Base-by-base conservation (phyloP, 768 basidiomycete genomes). In the Mycena olivaceomarginata region DNA sequence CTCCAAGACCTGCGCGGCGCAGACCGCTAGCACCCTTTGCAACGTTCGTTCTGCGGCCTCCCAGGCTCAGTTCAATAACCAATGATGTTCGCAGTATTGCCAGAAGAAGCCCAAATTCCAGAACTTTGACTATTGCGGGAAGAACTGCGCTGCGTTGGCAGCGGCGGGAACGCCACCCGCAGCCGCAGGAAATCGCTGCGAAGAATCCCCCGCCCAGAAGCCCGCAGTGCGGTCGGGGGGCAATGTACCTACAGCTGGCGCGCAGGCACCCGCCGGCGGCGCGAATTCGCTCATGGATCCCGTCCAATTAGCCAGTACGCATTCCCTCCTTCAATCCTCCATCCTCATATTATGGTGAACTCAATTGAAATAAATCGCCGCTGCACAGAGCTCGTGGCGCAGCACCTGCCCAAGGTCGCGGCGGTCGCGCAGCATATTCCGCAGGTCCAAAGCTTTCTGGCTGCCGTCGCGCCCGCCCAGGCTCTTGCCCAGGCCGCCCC, bases 121-220 rank as follows among this genome's bases (percentile, higher is more conserved):
- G 78, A 88, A 86, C 77, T 91, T 91, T 79, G 90, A 91, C 67
- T 94, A 89, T 79, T 94, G 93, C 74, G 91, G 93, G 70, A 92
- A 92, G 87, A 91, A 89, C 69, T 94, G 93, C 79, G 93, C 92
- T 20, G 82, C 88, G 18, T 75, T 87, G 65, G 92, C 92, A 25
- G 84, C 83, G 41, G 80, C 84, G 13, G 70, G 79, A n/a, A 59
- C 63, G 46, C 60, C 56, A n/a, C 39, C 74, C 22, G 31, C 76
- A 15, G 70, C 74, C 41, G 20, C 75, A 12, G 72, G 59, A 5
- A 72, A 51, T 48, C 67, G 2, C 74, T 12, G 62, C 72, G 22
- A 76, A 76, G n/a, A 73, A 66, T 46, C 8, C 57, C 37, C 70
- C 18, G 25, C 62, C 39, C 64, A 56, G 51, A 79, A 75, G 57